Conservation (phyloP, 257 asterid species). For the Ilex aquifolium region DNA sequence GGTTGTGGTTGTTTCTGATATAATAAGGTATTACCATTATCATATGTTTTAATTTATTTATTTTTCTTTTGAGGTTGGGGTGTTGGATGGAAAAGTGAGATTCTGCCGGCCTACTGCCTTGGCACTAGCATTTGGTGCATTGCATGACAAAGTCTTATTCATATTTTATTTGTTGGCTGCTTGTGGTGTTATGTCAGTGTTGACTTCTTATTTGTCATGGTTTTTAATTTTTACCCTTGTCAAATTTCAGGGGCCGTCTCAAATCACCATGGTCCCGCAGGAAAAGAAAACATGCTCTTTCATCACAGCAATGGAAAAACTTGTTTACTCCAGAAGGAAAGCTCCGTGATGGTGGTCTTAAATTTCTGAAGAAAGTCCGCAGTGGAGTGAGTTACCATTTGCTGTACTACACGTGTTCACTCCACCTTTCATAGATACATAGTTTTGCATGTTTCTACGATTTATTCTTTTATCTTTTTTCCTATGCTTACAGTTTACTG, state of each 20-base stretch:
- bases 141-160: background rate
- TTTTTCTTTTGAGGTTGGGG: background rate
- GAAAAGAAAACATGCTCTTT: slow-evolving; percentile 68
- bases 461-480: background rate
- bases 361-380: slow-evolving; percentile 87
- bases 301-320: slow-evolving; percentile 72
- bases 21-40: too few relatives aligned
- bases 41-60: too few relatives aligned
- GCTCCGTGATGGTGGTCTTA: slow-evolving; percentile 68
- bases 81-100: background rate
- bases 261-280: slow-evolving; percentile 97
- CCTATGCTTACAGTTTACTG: slow-evolving; percentile 5
- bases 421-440: too few relatives aligned
- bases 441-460: background rate
- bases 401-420: background rate
- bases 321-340: slow-evolving; percentile 82
- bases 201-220: slow-evolving; percentile 11
- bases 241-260: slow-evolving; percentile 58
- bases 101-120: background rate
- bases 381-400: slow-evolving; percentile 73
- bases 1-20: too few relatives aligned
- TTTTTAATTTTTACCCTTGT: slow-evolving; percentile 15
- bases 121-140: background rate
- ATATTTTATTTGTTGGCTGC: background rate
- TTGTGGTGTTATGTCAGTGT: slow-evolving; percentile 10